Percentiles rank a stretch among this genome's conserved stretches.
phyloP scores from a whole-genome alignment of 805 yeast species.

The Starmerella stellata region DNA sequence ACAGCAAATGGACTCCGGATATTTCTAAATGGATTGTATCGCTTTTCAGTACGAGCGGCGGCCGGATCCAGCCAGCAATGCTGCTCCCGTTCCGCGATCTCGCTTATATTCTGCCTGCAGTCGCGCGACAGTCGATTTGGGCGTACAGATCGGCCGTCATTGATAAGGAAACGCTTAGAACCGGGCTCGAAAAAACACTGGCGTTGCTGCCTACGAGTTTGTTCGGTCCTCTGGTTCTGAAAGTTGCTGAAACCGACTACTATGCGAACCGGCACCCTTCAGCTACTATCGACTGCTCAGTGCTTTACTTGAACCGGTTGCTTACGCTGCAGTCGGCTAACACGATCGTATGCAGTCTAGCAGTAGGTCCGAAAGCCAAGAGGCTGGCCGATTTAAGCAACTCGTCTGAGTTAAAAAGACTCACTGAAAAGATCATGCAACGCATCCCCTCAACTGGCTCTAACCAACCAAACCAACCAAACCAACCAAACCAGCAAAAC shows the following conservation, averaged over 20 bases:
- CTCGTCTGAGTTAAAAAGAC: background rate
- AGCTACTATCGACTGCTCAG: conserved; percentile 9
- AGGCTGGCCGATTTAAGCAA: background rate
- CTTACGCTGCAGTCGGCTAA: background rate
- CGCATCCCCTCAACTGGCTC: no score
- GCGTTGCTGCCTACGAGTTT: conserved; percentile 57
- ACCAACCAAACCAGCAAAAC: background rate
- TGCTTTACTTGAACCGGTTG: conserved; percentile 4
- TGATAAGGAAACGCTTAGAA: conserved; percentile 41
- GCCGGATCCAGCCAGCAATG: conserved; percentile 50
- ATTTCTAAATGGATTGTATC: conserved; percentile 50
- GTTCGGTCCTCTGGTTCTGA: conserved; percentile 34
- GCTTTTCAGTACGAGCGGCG: conserved; percentile 63
- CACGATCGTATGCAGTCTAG: background rate
- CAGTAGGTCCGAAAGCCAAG: background rate
- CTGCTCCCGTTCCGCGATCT: conserved; percentile 53
- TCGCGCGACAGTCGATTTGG: conserved; percentile 52
- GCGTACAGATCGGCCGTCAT: conserved; percentile 41
- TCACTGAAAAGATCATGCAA: background rate
- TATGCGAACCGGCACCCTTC: conserved; percentile 12
- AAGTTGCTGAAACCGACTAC: conserved; percentile 31
- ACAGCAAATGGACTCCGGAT: background rate
- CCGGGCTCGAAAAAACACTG: conserved; percentile 72
- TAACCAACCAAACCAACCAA: no score
- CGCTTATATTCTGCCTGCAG: conserved; percentile 42